These are phyloP conservation scores for Hyaloperonospora brassicae DNA, from an alignment of 352 stramenopile species.

Conservation along the genomic window DNA sequence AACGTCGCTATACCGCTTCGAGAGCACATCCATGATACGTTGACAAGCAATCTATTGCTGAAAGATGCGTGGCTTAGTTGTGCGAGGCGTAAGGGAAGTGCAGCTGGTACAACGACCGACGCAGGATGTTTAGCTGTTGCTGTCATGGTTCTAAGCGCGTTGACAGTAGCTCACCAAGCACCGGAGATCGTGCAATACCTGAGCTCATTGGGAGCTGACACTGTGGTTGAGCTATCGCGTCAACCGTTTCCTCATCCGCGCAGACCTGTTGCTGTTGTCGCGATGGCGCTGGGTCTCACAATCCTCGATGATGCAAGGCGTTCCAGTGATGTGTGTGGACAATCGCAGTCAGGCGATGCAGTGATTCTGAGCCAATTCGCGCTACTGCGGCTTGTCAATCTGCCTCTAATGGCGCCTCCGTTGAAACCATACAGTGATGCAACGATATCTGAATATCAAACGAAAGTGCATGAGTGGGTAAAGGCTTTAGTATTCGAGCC, in stretches of 20 bases:
- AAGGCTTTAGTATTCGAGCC: constrained; percentile 8
- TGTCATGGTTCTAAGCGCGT: constrained; percentile 17
- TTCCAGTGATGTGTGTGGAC: not conserved
- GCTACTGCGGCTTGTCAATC: constrained; percentile 20
- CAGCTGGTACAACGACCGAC: constrained; percentile 1
- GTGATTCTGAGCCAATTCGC: constrained; percentile 32
- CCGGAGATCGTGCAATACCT: constrained; percentile 12
- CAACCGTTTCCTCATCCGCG: constrained; percentile 18
- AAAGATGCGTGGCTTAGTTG: constrained; percentile 13
- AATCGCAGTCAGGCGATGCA: constrained; percentile 11
- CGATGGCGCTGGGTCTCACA: constrained; percentile 22
- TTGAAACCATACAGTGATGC: constrained; percentile 13
- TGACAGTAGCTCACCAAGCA: constrained; percentile 6
- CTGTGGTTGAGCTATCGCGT: constrained; percentile 17
- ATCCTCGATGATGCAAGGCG: constrained; percentile 13
- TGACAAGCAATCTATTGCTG: constrained; percentile 5
- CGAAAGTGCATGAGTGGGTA: constrained; percentile 7
- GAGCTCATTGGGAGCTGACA: constrained; percentile 11
- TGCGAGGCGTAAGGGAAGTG: constrained; percentile 5
- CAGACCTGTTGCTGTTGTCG: constrained; percentile 13
- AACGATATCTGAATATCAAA: constrained; percentile 7
- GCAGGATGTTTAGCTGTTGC: constrained; percentile 15
- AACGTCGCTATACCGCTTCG: constrained; percentile 22
- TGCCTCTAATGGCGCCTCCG: constrained; percentile 21
- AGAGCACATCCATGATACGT: constrained; percentile 11